Evolutionary conservation across 139 green algal genomes (phyloP).

Genomic region (Edaphochlamys debaryana): DNA sequence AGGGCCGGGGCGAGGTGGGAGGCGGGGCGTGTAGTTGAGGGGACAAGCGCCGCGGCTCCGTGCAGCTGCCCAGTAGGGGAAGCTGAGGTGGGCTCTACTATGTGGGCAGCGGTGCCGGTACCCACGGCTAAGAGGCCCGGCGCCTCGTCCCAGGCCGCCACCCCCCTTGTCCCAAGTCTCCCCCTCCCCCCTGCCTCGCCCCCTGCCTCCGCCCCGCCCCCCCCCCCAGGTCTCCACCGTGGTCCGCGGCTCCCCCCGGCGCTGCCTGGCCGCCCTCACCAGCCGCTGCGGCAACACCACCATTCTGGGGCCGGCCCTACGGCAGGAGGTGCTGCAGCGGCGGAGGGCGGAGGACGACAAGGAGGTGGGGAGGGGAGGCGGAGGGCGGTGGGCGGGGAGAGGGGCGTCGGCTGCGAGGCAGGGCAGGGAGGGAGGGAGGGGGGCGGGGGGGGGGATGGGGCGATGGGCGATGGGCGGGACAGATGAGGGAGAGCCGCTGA

Average conservation of each 20-base stretch:
- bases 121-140: no score
- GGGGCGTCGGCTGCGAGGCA: neutral
- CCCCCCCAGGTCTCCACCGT: slow-evolving; percentile 36
- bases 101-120: no score
- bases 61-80: no score
- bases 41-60: neutral
- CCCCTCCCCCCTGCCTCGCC: no score
- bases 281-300: slow-evolving; percentile 46
- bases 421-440: no score
- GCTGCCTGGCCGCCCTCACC: slow-evolving; percentile 58
- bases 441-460: neutral
- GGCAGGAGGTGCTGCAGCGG: slow-evolving; percentile 44
- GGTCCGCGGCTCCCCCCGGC: slow-evolving; percentile 50
- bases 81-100: no score
- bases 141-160: no score
- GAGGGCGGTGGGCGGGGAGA: neutral
- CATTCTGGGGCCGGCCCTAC: slow-evolving; percentile 62
- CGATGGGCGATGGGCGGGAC: no score
- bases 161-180: no score
- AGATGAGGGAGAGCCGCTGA: no score
- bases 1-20: no score
- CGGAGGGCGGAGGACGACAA: slow-evolving; percentile 11
- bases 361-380: slow-evolving; percentile 7
- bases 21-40: neutral
- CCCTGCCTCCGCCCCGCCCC: neutral